Evolutionary conservation across 371 early-diverging fungal genomes (phyloP).

Genomic region (Mortierella sp.): DNA sequence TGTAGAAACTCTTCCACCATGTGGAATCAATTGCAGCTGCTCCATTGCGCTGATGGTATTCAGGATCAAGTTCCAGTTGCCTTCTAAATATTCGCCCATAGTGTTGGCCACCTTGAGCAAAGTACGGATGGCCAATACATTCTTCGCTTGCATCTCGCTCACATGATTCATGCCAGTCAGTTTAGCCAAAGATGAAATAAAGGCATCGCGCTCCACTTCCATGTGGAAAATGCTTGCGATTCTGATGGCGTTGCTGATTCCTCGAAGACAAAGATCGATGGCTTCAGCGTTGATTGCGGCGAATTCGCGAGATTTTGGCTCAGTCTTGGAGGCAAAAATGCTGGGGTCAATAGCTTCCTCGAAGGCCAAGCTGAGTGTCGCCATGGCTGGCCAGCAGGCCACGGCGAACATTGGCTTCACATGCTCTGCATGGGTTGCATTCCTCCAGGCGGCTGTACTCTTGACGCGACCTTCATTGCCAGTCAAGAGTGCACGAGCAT

Average conservation of each 20-base stretch:
- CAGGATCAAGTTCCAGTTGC: constrained; percentile 77
- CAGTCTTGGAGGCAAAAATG: constrained; percentile 52
- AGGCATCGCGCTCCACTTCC: constrained; percentile 77
- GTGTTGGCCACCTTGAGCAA: constrained; percentile 70
- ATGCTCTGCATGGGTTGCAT: constrained; percentile 77
- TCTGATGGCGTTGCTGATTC: constrained; percentile 69
- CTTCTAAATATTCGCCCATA: constrained; percentile 71
- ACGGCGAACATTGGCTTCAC: constrained; percentile 79
- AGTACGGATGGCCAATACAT: constrained; percentile 73
- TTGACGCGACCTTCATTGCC: constrained; percentile 55
- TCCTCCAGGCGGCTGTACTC: constrained; percentile 57
- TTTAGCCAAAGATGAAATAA: constrained; percentile 74
- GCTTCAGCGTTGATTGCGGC: constrained; percentile 57
- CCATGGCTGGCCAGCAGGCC: constrained; percentile 79
- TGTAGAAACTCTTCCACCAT: constrained; percentile 52
- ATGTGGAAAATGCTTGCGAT: constrained; percentile 76
- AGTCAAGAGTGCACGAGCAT: constrained; percentile 55
- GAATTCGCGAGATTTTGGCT: constrained; percentile 55
- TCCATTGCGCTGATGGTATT: constrained; percentile 75
- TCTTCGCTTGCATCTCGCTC: constrained; percentile 74
- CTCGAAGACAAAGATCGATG: constrained; percentile 66
- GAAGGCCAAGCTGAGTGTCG: constrained; percentile 71
- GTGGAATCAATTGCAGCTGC: constrained; percentile 57
- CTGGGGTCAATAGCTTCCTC: constrained; percentile 75
- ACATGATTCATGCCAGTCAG: constrained; percentile 72